Base-by-base conservation (phyloP, 1,284 basidiomycete genomes). In the Apiotrichum mycotoxinovorans region DNA sequence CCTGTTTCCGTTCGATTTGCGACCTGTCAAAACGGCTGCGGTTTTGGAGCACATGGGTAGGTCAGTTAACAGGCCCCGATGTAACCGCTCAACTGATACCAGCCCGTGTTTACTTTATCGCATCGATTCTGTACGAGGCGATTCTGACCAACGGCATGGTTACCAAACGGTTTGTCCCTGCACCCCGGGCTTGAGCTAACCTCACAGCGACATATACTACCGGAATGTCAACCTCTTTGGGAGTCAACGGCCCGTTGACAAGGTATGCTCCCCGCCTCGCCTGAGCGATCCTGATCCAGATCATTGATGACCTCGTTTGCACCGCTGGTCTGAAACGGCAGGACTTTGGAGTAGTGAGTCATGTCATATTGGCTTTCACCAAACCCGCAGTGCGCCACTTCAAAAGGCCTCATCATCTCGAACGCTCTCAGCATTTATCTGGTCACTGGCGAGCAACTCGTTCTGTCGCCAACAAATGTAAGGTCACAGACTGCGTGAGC, bases 301-400 rank as follows among this genome's bases (percentile, higher is more conserved):
- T 95, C 18, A 84, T 94, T 20, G 91, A 95, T 66, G 89, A 93
- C 67, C 75, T 96, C 15, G 87, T 91, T 0, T 89, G 89, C 0
- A 90, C 91, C 0, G 83, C 92, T 27, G 79, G 82, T 3, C 70
- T 93, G 3, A 81, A 85, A 49, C 81, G 93, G 40, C 82, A 83
- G 8, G 86, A 91, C 66, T 80, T 96, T 54, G 86, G 88, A 66
- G 85, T 96, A 33, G 91, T 91, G 62, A 68, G 81, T 70, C 27
- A 17, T 52, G 44, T 8, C 46, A 37, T 23, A 10, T 41, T 11
- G 26, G 45, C 23, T 27, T 8, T n/a, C 18, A 17, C 54, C 42
- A 33, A 52, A 49, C 26, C 27, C 40, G 40, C 65, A 93, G 91
- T 83, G 88, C 50, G 91, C 93, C 1, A 84, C 91, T 0, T 83